These are phyloP conservation scores for Capronia coronata DNA, from an alignment of 2,329 filamentous ascomycete genomes.

Conservation along the genomic window DNA sequence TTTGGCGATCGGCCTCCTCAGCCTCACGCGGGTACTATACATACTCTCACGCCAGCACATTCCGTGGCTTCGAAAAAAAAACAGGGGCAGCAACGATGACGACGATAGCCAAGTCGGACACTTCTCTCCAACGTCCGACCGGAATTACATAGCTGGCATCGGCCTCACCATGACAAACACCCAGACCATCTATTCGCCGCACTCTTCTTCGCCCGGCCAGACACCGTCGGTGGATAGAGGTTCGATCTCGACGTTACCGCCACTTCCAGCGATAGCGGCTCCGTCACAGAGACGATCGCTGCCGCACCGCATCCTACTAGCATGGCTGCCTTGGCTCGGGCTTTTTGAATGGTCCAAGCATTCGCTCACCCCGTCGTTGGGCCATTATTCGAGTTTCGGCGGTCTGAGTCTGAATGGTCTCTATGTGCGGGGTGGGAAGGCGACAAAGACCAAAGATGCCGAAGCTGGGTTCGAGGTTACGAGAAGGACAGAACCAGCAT, in stretches of 20 bases:
- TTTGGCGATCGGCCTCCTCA: conserved; percentile 10
- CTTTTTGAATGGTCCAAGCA: conserved; percentile 10
- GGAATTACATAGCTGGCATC: background rate
- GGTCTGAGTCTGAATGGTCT: no score
- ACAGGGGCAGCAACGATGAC: background rate
- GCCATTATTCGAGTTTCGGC: background rate
- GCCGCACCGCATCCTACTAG: conserved; percentile 8
- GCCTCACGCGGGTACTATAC: conserved; percentile 8
- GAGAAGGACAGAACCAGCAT: no score
- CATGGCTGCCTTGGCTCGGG: conserved; percentile 14
- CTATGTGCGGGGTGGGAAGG: background rate
- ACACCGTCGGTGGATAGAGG: background rate
- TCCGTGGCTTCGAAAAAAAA: conserved; percentile 3
- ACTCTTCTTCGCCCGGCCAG: background rate
- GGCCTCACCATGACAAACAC: conserved; percentile 1
- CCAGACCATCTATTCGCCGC: background rate
- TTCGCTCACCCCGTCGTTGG: conserved; percentile 2
- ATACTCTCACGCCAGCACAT: background rate
- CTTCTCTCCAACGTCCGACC: no score
- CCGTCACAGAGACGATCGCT: background rate
- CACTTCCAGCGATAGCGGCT: background rate
- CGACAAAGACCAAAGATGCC: no score
- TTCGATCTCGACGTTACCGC: background rate
- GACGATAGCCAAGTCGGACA: background rate
- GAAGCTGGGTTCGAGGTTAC: background rate